Percentiles rank a stretch among this genome's conserved stretches.
Evolutionary conservation across 768 basidiomycete species (phyloP).

Genomic region (Trametopsis cervina): DNA sequence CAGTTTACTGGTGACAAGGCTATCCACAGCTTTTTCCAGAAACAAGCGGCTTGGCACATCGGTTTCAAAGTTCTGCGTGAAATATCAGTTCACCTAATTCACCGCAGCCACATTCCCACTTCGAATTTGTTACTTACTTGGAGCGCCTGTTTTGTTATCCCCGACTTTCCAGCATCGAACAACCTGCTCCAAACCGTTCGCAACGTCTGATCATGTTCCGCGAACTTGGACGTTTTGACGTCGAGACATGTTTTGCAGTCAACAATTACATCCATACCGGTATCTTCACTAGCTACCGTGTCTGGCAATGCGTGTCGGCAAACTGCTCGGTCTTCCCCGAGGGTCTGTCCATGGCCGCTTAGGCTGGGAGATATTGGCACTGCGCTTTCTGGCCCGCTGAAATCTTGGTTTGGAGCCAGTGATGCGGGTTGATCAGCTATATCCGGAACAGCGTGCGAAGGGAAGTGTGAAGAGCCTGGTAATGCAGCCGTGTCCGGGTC

Average conservation of each 20-base stretch:
- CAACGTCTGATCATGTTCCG: background rate
- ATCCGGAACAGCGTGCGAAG: background rate
- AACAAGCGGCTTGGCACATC: too few species aligned
- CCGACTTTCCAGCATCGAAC: constrained; percentile 14
- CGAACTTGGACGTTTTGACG: background rate
- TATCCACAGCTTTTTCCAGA: background rate
- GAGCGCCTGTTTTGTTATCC: constrained; percentile 25
- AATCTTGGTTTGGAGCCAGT: background rate
- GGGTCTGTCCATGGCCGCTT: constrained; percentile 13
- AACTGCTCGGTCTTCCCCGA: constrained; percentile 14
- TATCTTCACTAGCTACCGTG: background rate
- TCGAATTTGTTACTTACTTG: background rate
- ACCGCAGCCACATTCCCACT: too few species aligned
- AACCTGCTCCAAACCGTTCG: background rate
- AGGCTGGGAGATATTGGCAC: background rate
- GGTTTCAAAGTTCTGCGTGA: too few species aligned
- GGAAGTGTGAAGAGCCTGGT: background rate
- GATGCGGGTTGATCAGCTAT: background rate
- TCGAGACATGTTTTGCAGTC: constrained; percentile 21
- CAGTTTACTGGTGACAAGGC: constrained; percentile 16
- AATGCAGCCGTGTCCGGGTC: background rate
- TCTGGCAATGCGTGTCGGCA: constrained; percentile 3
- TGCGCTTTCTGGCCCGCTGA: background rate
- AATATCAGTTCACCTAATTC: too few species aligned
- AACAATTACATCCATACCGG: constrained; percentile 3